Percentiles rank a stretch among this genome's conserved stretches.
phyloP scores from a whole-genome alignment of 148 eudicot genomes.

The Spergularia bocconei region DNA sequence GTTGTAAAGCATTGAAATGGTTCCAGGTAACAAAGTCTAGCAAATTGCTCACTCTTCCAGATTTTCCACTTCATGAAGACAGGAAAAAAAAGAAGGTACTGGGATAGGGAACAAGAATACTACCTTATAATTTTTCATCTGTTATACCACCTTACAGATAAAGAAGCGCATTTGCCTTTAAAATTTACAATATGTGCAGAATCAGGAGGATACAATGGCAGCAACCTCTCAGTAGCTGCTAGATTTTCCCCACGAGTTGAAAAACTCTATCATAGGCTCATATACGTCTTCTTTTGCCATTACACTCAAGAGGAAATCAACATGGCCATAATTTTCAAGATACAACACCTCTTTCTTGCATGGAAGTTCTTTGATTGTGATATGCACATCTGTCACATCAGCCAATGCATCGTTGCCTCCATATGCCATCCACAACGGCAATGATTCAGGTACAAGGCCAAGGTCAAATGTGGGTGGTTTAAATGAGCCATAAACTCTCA shows the following conservation, averaged over 20 bases:
- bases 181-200: constrained; percentile 8
- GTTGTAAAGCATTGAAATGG: not conserved
- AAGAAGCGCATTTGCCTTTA: constrained; percentile 3
- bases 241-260: constrained; percentile 48
- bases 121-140: not conserved
- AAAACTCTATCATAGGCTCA: constrained; percentile 59
- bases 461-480: constrained; percentile 84
- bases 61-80: too few relatives aligned
- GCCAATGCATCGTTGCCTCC: constrained; percentile 88
- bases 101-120: not conserved
- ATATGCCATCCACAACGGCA: constrained; percentile 92
- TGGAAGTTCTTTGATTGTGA: constrained; percentile 58
- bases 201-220: not conserved
- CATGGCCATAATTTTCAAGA: constrained; percentile 84
- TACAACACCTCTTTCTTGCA: constrained; percentile 67
- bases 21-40: too few relatives aligned
- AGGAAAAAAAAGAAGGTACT: too few relatives aligned
- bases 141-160: not conserved
- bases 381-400: constrained; percentile 70
- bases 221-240: constrained; percentile 35
- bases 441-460: constrained; percentile 55
- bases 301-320: constrained; percentile 73
- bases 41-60: not conserved
- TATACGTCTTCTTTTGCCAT: constrained; percentile 72
- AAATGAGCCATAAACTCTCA: constrained; percentile 50